Evolutionary conservation across 257 asterid species (phyloP).

Genomic region (Eucommia ulmoides): DNA sequence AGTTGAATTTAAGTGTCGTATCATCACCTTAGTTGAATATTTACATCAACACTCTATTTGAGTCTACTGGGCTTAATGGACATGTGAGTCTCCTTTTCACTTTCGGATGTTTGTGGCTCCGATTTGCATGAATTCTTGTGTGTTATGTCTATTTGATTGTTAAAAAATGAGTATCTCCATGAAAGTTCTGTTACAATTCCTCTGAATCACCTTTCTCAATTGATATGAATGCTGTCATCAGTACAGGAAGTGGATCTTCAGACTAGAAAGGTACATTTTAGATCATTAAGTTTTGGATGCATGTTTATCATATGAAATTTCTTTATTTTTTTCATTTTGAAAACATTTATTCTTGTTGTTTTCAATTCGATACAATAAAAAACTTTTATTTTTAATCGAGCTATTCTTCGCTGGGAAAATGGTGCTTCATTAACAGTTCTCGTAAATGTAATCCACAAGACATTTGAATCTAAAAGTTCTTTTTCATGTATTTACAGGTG

Average conservation of each 20-base stretch:
- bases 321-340: too few relatives aligned
- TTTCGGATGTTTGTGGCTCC: not conserved
- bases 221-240: conserved; percentile 55
- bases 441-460: not conserved
- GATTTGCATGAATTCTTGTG: not conserved
- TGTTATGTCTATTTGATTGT: not conserved
- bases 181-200: conserved; percentile 4
- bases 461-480: conserved; percentile 4
- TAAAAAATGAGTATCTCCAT: not conserved
- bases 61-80: conserved; percentile 83
- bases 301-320: not conserved
- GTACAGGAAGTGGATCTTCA: conserved; percentile 68
- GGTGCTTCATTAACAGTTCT: not conserved
- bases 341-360: not conserved
- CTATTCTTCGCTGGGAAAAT: not conserved
- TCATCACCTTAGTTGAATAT: too few relatives aligned
- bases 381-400: not conserved
- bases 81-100: conserved; percentile 44
- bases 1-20: too few relatives aligned
- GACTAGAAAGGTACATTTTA: conserved; percentile 61
- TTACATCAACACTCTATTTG: conserved; percentile 61
- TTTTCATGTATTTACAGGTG: conserved; percentile 35
- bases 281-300: not conserved
- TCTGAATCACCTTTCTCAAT: conserved; percentile 5
- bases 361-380: not conserved